phyloP scores from a whole-genome alignment of 2,329 filamentous ascomycete genomes.

The Pyrenophora seminiperda region DNA sequence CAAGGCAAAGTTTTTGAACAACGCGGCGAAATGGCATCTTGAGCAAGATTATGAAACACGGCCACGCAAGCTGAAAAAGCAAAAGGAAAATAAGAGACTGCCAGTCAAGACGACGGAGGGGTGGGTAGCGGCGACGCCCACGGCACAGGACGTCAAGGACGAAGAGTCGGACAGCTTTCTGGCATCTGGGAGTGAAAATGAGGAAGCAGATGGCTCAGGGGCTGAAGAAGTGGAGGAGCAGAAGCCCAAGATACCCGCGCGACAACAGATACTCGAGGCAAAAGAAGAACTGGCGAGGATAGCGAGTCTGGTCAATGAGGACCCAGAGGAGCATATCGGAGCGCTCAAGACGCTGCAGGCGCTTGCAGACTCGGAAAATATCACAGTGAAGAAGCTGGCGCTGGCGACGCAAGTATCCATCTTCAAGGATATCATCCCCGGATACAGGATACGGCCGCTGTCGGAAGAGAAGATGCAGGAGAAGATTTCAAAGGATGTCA shows the following conservation, averaged over 20 bases:
- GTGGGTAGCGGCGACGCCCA: conserved; percentile 62
- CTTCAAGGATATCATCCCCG: conserved; percentile 95
- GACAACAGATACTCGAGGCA: conserved; percentile 80
- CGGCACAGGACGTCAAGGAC: conserved; percentile 53
- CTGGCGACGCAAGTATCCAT: conserved; percentile 85
- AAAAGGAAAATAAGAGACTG: conserved; percentile 73
- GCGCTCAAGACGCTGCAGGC: conserved; percentile 78
- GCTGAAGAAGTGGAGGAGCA: conserved; percentile 51
- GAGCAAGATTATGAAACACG: conserved; percentile 89
- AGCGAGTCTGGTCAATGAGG: conserved; percentile 81
- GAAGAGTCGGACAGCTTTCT: conserved; percentile 68
- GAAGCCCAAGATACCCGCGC: conserved; percentile 70
- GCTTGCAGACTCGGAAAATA: conserved; percentile 71
- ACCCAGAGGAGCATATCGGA: conserved; percentile 86
- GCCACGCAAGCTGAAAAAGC: conserved; percentile 74
- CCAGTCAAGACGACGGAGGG: conserved; percentile 89
- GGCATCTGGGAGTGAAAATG: conserved; percentile 58
- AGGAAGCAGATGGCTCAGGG: conserved; percentile 55
- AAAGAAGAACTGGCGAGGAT: conserved; percentile 92
- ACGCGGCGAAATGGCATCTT: conserved; percentile 82
- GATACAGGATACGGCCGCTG: conserved; percentile 87
- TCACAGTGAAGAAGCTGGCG: conserved; percentile 81
- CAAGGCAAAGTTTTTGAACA: conserved; percentile 67
- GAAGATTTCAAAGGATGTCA: conserved; percentile 91
- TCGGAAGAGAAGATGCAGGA: conserved; percentile 74